Percentiles rank a stretch among this genome's conserved stretches.
Conservation (phyloP, 495 filamentous ascomycete genomes). For the Annulohypoxylon maeteangense region DNA sequence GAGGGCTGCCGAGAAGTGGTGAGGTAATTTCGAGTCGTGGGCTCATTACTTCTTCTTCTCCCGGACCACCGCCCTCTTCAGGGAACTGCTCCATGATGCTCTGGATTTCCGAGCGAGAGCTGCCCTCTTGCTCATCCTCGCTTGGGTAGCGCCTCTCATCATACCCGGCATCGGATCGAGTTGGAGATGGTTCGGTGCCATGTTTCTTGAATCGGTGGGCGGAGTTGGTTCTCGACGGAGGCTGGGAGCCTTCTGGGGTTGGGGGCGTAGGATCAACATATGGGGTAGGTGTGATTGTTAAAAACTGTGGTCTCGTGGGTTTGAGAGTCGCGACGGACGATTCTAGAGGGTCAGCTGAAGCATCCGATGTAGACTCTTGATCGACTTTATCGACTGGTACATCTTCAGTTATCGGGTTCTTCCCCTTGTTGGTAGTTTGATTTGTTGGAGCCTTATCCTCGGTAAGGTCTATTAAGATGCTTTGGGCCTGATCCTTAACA, state of each 20-base stretch:
- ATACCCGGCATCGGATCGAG: slow-evolving; percentile 65
- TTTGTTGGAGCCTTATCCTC: slow-evolving; percentile 18
- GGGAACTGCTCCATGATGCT: slow-evolving; percentile 93
- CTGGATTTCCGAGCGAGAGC: slow-evolving; percentile 87
- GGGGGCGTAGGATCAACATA: slow-evolving; percentile 74
- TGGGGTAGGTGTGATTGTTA: slow-evolving; percentile 53
- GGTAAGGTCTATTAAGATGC: slow-evolving; percentile 18
- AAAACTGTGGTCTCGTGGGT: slow-evolving; percentile 56
- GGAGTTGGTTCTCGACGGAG: slow-evolving; percentile 62
- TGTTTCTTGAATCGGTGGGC: slow-evolving; percentile 47
- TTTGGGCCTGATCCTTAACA: slow-evolving; percentile 18
- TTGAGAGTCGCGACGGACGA: slow-evolving; percentile 65
- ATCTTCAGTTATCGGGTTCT: slow-evolving; percentile 6
- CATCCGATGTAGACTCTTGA: slow-evolving; percentile 18
- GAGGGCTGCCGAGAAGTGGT: slow-evolving; percentile 69
- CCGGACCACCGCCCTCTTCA: slow-evolving; percentile 71
- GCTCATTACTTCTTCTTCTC: slow-evolving; percentile 82
- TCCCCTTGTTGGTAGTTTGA: slow-evolving; percentile 5
- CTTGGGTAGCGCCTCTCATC: slow-evolving; percentile 63
- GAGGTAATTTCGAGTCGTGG: slow-evolving; percentile 78
- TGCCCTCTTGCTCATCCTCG: slow-evolving; percentile 69
- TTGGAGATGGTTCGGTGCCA: slow-evolving; percentile 63
- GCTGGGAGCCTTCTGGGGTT: slow-evolving; percentile 63
- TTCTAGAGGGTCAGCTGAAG: slow-evolving; percentile 56
- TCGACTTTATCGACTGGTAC: slow-evolving; percentile 2